phyloP scores from a whole-genome alignment of 805 yeast genomes.

The Suhomyces faveliae region DNA sequence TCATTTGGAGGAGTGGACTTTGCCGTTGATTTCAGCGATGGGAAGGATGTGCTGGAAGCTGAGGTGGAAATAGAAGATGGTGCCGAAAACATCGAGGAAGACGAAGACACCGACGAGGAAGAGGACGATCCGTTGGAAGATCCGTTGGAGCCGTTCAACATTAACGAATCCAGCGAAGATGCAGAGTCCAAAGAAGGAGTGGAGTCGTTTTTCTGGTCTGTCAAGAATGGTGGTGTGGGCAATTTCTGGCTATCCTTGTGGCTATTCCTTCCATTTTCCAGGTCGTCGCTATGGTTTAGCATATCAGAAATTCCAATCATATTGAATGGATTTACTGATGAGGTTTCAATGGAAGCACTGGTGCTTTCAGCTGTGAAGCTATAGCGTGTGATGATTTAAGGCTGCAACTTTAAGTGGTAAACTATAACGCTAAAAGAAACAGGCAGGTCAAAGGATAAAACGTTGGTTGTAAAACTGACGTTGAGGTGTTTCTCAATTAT shows the following conservation, averaged over 20 bases:
- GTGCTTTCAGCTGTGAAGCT: background rate
- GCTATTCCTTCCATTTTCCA: background rate
- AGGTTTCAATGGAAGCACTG: background rate
- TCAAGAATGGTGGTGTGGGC: background rate
- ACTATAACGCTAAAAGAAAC: background rate
- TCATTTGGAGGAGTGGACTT: background rate
- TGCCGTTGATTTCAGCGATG: background rate
- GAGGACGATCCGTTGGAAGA: too few species aligned
- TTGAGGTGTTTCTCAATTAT: background rate
- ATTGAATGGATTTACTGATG: background rate
- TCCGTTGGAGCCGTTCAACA: background rate
- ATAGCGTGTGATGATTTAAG: background rate
- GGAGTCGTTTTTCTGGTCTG: background rate
- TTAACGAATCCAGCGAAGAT: background rate
- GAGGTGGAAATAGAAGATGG: background rate
- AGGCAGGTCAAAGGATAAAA: background rate
- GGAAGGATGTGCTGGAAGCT: background rate
- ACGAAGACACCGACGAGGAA: background rate
- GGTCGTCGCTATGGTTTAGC: slow-evolving; percentile 14
- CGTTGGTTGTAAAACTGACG: background rate
- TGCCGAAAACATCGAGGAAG: background rate
- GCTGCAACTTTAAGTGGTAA: slow-evolving; percentile 1
- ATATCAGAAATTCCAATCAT: slow-evolving; percentile 21
- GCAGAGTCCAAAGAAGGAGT: background rate
- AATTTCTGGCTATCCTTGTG: too few species aligned